Evolutionary conservation across 495 filamentous ascomycete species (phyloP), one percentile per base, ranked within the genome.

Genomic region (Aspergillus nanangensis): DNA sequence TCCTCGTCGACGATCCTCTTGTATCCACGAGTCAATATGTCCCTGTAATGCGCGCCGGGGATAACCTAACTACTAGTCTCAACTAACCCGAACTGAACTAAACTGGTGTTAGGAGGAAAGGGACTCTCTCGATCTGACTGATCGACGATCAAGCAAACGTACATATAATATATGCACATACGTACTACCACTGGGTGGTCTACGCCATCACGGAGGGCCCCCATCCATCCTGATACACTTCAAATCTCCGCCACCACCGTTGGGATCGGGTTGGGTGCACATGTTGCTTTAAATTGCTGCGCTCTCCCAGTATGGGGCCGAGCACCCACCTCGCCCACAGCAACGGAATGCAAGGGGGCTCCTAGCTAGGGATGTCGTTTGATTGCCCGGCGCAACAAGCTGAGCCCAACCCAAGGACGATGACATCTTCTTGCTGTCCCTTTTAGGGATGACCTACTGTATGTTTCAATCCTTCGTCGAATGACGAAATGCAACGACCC

Each of bases 321-420:
- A 50, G 19, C 5, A 11, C 37, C 24, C 21, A 22, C 19, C 41
- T 41, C 46, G 39, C 47, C 53, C 43, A 51, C 52, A 55, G 49
- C 52, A 55, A 55, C 52, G 7, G 44, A 19, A 58, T 38, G 58
- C 58, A 61, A 61, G 58, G 58, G 58, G 48, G 23, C 43, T 47
- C 18, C 43, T 47, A 17, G 38, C 54, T 48, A 56, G 52, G 55
- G 58, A 47, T 24, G 33, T 31, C 40, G 17, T 14, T 52, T 42
- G 51, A 57, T 61, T 61, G 55, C 58, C 58, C 55, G 44, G 50
- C 36, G 49, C 51, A 55, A 55, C 54, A 37, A n/a, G 32, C 50
- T 41, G 19, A 36, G 50, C 33, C 20, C 35, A 19, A 27, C 18
- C 18, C 42, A 18, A n/a, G 36, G 15, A 44, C 31, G 20, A 45